Percentiles rank a stretch among this genome's conserved stretches.
Conservation (phyloP, 495 filamentous ascomycete genomes). For the Hypoxylon crocopeplum region DNA sequence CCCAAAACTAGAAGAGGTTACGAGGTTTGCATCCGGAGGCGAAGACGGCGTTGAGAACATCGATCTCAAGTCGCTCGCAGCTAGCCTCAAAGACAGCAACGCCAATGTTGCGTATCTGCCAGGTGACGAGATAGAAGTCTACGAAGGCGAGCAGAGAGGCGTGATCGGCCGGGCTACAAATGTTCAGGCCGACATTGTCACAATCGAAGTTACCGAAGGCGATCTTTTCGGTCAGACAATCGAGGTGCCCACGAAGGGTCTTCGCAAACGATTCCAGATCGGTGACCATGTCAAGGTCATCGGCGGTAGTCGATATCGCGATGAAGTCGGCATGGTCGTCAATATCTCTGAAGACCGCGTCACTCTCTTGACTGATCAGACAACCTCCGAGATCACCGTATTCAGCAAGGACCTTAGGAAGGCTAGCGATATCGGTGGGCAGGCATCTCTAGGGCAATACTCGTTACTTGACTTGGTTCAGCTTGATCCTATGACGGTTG, state of each 20-base stretch:
- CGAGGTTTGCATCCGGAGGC: conserved; percentile 82
- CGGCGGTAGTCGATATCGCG: conserved; percentile 88
- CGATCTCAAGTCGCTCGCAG: conserved; percentile 86
- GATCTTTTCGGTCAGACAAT: conserved; percentile 82
- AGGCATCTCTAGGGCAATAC: conserved; percentile 80
- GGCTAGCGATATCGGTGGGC: conserved; percentile 85
- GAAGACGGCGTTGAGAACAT: conserved; percentile 94
- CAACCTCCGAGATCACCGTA: conserved; percentile 90
- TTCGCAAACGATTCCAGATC: conserved; percentile 90
- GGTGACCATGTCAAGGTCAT: conserved; percentile 99
- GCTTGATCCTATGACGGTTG: conserved; percentile 90
- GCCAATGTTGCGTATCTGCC: conserved; percentile 82
- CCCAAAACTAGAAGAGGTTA: conserved; percentile 93
- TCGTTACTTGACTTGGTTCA: conserved; percentile 94
- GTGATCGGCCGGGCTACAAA: conserved; percentile 83
- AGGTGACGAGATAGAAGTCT: conserved; percentile 94
- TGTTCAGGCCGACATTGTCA: conserved; percentile 92
- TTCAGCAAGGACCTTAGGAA: conserved; percentile 97
- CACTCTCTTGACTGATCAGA: conserved; percentile 89
- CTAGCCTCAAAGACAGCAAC: conserved; percentile 80
- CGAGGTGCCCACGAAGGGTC: conserved; percentile 89
- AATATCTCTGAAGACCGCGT: conserved; percentile 89
- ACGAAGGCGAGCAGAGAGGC: conserved; percentile 93
- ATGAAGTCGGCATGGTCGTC: conserved; percentile 97
- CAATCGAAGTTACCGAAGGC: conserved; percentile 84